phyloP scores from a whole-genome alignment of 1,139 yeast genomes.

The Diutina ranongensis region DNA sequence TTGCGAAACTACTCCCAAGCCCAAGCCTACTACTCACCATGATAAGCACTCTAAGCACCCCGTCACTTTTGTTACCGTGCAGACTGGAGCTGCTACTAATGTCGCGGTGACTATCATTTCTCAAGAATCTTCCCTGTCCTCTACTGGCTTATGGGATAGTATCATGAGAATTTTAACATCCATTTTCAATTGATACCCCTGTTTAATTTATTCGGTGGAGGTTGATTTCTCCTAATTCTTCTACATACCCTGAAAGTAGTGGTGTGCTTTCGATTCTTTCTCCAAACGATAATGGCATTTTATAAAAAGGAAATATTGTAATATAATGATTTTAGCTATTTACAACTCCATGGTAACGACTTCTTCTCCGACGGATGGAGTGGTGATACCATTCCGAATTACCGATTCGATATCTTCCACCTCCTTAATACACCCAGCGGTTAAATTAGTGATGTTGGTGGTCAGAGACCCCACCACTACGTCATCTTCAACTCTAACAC shows the following conservation, averaged over 20 bases:
- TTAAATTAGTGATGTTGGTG: not conserved
- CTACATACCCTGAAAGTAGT: too few species aligned
- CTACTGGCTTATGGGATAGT: too few species aligned
- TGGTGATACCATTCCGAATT: not conserved
- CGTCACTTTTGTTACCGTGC: not conserved
- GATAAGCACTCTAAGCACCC: not conserved
- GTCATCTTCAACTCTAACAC: slow-evolving; percentile 92
- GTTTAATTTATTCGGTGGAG: not conserved
- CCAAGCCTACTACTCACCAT: not conserved
- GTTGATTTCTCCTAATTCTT: not conserved
- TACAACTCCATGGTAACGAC: not conserved
- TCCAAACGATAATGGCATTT: too few species aligned
- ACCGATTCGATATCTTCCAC: not conserved
- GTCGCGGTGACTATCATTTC: too few species aligned
- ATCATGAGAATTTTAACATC: too few species aligned
- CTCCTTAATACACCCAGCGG: slow-evolving; percentile 1
- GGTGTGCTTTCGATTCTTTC: not conserved
- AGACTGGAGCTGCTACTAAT: too few species aligned
- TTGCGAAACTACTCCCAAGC: not conserved
- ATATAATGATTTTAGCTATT: not conserved
- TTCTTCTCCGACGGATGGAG: not conserved
- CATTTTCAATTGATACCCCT: not conserved
- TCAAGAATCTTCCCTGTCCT: too few species aligned
- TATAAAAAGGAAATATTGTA: too few species aligned
- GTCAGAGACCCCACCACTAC: slow-evolving; percentile 50